Conservation (phyloP, 1,284 basidiomycete genomes). For the Cutaneotrichosporon dermatis region DNA sequence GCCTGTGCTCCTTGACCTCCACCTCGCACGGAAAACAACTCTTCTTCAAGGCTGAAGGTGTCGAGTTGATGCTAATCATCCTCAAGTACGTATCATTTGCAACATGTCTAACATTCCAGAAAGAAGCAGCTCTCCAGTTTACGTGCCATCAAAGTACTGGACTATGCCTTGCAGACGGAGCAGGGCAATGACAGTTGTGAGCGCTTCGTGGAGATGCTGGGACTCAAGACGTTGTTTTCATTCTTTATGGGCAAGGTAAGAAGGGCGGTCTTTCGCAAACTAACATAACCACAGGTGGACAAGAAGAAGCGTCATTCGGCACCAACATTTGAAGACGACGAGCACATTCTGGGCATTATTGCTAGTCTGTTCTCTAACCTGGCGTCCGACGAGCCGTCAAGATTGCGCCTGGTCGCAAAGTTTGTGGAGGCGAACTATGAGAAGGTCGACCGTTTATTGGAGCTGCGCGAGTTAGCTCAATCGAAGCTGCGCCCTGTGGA, state of each 20-base stretch:
- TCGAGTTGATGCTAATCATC: slow-evolving; percentile 93
- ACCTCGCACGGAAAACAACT: slow-evolving; percentile 71
- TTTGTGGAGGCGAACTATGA: slow-evolving; percentile 89
- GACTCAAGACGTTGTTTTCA: slow-evolving; percentile 82
- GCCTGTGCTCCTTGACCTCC: slow-evolving; percentile 73
- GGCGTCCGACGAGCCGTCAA: slow-evolving; percentile 71
- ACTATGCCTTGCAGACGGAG: slow-evolving; percentile 81
- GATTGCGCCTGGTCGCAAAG: slow-evolving; percentile 82
- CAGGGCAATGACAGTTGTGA: slow-evolving; percentile 72
- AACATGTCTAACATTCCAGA: slow-evolving; percentile 49
- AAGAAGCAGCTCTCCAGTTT: slow-evolving; percentile 75
- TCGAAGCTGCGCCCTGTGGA: slow-evolving; percentile 60
- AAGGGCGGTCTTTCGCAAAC: background rate
- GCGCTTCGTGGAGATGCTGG: slow-evolving; percentile 79
- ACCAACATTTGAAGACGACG: slow-evolving; percentile 70
- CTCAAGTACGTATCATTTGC: slow-evolving; percentile 64
- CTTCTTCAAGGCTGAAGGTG: slow-evolving; percentile 86
- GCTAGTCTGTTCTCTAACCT: slow-evolving; percentile 86
- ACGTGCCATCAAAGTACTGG: slow-evolving; percentile 80
- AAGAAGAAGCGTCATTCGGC: slow-evolving; percentile 60
- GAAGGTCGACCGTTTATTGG: slow-evolving; percentile 86
- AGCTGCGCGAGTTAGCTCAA: slow-evolving; percentile 70
- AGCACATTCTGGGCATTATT: slow-evolving; percentile 82
- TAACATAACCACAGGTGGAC: slow-evolving; percentile 25
- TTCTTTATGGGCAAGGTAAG: slow-evolving; percentile 87